Conservation (phyloP, 2,329 filamentous ascomycete species). For the Apiospora marii region DNA sequence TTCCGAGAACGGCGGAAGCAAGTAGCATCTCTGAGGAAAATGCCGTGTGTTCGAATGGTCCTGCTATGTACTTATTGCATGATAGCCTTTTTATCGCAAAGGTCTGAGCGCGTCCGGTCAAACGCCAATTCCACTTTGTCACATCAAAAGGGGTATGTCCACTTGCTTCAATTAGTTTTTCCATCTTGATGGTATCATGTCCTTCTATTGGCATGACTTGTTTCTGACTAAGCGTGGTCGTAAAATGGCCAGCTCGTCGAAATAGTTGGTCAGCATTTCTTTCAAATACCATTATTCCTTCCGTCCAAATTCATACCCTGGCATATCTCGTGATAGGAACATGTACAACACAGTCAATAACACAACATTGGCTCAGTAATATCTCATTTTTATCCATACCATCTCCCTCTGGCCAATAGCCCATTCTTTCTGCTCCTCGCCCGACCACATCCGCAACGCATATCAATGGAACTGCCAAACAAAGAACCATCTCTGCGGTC, state of each 20-base stretch:
- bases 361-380: not conserved
- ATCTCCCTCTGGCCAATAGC: not conserved
- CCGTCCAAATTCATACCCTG: not conserved
- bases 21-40: too few relatives aligned
- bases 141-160: not conserved
- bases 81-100: not conserved
- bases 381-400: not conserved
- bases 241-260: not conserved
- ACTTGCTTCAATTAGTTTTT: not conserved
- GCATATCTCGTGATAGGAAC: not conserved
- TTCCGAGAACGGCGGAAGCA: too few relatives aligned
- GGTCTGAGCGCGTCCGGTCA: not conserved
- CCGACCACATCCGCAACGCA: not conserved
- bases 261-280: not conserved
- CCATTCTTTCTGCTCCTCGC: too few relatives aligned
- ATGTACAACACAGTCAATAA: not conserved
- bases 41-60: too few relatives aligned
- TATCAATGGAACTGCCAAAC: not conserved
- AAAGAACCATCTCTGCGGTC: not conserved
- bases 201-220: not conserved
- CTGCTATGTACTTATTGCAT: not conserved
- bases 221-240: not conserved
- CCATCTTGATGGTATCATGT: not conserved
- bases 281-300: not conserved
- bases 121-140: not conserved